These are phyloP conservation scores for Trichoderma koningiopsis DNA, from an alignment of 2,329 filamentous ascomycete genomes.

Conservation along the genomic window DNA sequence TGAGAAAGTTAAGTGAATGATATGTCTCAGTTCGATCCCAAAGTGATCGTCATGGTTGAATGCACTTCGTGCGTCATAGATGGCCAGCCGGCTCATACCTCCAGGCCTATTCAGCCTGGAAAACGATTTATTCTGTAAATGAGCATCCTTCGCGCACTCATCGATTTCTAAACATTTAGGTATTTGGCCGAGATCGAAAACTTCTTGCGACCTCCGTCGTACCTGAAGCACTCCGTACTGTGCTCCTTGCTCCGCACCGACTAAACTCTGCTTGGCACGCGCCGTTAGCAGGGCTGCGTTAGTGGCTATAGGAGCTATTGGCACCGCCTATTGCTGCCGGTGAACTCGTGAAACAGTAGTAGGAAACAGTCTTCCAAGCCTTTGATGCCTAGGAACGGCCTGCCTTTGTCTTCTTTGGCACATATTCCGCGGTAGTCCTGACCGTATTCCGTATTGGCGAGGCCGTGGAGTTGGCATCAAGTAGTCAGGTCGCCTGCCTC, in stretches of 20 bases:
- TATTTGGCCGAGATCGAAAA: constrained; percentile 18
- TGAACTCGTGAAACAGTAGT: constrained; percentile 7
- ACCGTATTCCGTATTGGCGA: not conserved
- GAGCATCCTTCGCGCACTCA: constrained; percentile 8
- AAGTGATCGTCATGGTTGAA: constrained; percentile 14
- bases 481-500: not conserved
- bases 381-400: not conserved
- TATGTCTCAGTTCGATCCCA: not conserved
- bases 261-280: constrained; percentile 18
- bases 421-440: not conserved
- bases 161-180: constrained; percentile 1
- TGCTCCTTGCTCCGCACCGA: constrained; percentile 20
- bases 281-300: not conserved
- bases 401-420: not conserved
- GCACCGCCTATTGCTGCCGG: not conserved
- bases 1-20: not conserved
- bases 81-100: not conserved
- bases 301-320: not conserved
- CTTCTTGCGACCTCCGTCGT: constrained; percentile 6
- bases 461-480: not conserved
- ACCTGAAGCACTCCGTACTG: constrained; percentile 17
- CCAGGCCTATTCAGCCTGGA: constrained; percentile 1
- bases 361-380: not conserved
- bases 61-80: constrained; percentile 18
- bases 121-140: constrained; percentile 9